Evolutionary conservation across 345 rosid genomes (phyloP).

Genomic region (Salix purpurea): DNA sequence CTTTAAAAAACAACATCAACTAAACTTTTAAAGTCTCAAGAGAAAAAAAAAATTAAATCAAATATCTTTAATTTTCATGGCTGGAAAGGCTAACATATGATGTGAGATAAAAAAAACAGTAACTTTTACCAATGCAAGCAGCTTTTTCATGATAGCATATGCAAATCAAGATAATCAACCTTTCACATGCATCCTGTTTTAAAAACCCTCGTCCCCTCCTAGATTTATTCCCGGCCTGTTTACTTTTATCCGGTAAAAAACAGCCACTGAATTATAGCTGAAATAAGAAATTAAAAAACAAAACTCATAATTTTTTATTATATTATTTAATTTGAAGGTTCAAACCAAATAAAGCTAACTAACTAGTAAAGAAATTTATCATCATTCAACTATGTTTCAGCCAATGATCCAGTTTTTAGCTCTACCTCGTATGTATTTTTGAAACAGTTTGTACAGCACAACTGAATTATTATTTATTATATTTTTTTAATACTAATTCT

Average conservation of each 20-base stretch:
- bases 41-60: background rate
- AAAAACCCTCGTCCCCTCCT: background rate
- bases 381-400: background rate
- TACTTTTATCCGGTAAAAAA: background rate
- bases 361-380: no score
- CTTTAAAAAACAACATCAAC: no score
- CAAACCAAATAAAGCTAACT: background rate
- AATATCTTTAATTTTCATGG: background rate
- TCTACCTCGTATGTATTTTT: background rate
- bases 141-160: background rate
- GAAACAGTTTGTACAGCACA: no score
- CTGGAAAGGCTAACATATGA: background rate
- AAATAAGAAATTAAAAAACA: background rate
- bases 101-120: background rate
- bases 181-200: constrained; percentile 17
- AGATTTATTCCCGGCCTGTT: background rate
- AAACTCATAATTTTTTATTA: no score
- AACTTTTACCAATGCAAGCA: background rate
- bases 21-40: no score
- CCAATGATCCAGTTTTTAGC: no score
- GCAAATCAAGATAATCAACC: constrained; percentile 8
- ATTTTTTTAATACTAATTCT: no score
- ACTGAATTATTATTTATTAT: no score
- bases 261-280: no score
- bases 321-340: background rate